Base-by-base conservation (phyloP, 2,329 filamentous ascomycete species). In the Chaetomium globosum region DNA sequence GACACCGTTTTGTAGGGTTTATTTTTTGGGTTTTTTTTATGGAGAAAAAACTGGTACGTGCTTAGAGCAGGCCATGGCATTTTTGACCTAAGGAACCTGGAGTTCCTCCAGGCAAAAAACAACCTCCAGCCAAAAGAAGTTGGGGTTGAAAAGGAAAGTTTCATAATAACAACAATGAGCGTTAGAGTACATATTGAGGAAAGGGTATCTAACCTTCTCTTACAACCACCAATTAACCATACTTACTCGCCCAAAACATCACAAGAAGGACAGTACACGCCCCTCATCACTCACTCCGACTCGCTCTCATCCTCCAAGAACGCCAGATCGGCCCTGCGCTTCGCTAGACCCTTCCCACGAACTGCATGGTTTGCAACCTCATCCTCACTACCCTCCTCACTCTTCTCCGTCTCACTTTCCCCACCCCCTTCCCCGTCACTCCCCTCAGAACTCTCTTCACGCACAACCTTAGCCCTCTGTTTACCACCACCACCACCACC, bases 281-380 rank as follows among this genome's bases (percentile, higher is more conserved):
- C 26, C 26, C 39, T 7, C 2, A 3, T 21, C n/a, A 10, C 26
- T 85, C 82, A 73, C 69, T 90, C 88, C 2, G 83, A 86, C 67
- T 92, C 89, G 66, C 86, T 88, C 51, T 91, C 89, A 68, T 87
- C 85, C 13, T 85, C 89, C 68, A 93, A 76, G 72, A 93, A 93
- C 1, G 85, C 86, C 71, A 89, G 74, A 68, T 85, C 85, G 0
- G 78, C 77, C 71, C 77, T 77, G 51, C 80, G 79, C 68, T 80
- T 82, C 5, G 79, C 80, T 49, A 80, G 48, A 33, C 80, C 78
- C n/a, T 59, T 61, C 7, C 46, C 59, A 10, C 57, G 59, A 13
- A 79, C 71, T 55, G 76, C 75, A 55, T 73, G 73, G 26, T 77
- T 70, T 49, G 72, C 71, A 19, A 58, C 69, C 12, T 57, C 70